Conservation (phyloP, 2,329 filamentous ascomycete species). For the Exophiala calicioides region DNA sequence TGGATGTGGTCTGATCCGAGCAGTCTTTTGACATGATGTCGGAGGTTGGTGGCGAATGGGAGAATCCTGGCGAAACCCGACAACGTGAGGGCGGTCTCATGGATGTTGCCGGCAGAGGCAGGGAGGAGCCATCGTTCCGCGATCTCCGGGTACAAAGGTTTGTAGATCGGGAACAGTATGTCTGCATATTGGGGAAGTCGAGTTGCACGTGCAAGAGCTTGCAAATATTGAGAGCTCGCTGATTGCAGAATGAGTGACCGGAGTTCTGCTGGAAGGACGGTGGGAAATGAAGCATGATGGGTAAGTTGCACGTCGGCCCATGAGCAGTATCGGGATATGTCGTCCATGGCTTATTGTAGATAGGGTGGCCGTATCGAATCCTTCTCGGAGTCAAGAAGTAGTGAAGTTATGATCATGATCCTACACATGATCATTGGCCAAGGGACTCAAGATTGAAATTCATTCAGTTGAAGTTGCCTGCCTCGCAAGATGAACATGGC, state of each 20-base stretch:
- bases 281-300: conserved; percentile 58
- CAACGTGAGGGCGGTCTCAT: conserved; percentile 36
- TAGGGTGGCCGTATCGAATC: not conserved
- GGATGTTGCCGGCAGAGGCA: conserved; percentile 21
- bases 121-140: conserved; percentile 71
- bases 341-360: conserved; percentile 29
- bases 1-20: conserved; percentile 7
- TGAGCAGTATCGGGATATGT: conserved; percentile 33
- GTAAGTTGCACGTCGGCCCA: conserved; percentile 39
- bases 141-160: conserved; percentile 75
- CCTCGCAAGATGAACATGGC: no score
- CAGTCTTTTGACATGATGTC: conserved; percentile 16
- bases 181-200: conserved; percentile 71
- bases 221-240: conserved; percentile 66
- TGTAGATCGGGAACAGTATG: conserved; percentile 71
- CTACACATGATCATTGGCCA: not conserved
- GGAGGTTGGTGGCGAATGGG: conserved; percentile 27
- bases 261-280: conserved; percentile 68
- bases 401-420: not conserved
- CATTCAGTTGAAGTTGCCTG: no score
- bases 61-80: conserved; percentile 33
- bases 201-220: conserved; percentile 68
- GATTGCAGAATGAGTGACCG: conserved; percentile 65
- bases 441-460: no score
- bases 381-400: not conserved